Evolutionary conservation across 2,329 filamentous ascomycete species (phyloP).

Genomic region (Hymenoscyphus linearis): DNA sequence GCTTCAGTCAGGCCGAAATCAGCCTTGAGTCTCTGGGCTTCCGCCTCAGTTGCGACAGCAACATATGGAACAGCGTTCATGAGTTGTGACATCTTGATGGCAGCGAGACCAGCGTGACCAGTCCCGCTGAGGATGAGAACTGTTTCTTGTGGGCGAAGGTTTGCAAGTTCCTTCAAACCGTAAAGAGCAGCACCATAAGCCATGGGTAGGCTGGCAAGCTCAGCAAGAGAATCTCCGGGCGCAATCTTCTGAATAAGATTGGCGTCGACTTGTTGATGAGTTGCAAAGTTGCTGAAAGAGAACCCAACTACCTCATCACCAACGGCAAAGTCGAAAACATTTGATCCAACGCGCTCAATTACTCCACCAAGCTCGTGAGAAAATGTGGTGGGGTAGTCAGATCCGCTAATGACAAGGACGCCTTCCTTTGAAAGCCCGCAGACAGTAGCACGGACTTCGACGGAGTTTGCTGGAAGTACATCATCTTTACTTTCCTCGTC

Average conservation of each 20-base stretch:
- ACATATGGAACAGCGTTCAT: slow-evolving; percentile 21
- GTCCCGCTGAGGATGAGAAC: slow-evolving; percentile 6
- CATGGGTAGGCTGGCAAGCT: neutral
- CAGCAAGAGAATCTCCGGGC: too few relatives aligned
- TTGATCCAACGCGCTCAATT: neutral
- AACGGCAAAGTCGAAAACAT: neutral
- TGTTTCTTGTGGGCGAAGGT: slow-evolving; percentile 14
- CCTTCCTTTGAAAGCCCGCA: too few relatives aligned
- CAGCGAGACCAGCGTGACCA: slow-evolving; percentile 21
- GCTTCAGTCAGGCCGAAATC: too few relatives aligned
- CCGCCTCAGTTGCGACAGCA: slow-evolving; percentile 9
- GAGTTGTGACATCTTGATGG: slow-evolving; percentile 18
- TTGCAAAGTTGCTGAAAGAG: neutral
- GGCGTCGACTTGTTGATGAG: neutral
- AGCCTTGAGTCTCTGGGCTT: slow-evolving; percentile 1
- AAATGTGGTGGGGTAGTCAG: too few relatives aligned
- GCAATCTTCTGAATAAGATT: neutral
- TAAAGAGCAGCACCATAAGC: slow-evolving; percentile 10
- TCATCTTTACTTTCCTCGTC: neutral
- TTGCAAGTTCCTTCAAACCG: slow-evolving; percentile 24
- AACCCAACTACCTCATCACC: slow-evolving; percentile 4
- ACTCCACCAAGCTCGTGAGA: too few relatives aligned
- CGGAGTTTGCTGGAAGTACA: neutral
- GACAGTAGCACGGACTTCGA: too few relatives aligned
- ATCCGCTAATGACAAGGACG: too few relatives aligned